Percentiles rank a stretch among this genome's conserved stretches.
These are phyloP conservation scores for Suillus sp. DNA, from an alignment of 768 basidiomycete species.

Conservation along the genomic window DNA sequence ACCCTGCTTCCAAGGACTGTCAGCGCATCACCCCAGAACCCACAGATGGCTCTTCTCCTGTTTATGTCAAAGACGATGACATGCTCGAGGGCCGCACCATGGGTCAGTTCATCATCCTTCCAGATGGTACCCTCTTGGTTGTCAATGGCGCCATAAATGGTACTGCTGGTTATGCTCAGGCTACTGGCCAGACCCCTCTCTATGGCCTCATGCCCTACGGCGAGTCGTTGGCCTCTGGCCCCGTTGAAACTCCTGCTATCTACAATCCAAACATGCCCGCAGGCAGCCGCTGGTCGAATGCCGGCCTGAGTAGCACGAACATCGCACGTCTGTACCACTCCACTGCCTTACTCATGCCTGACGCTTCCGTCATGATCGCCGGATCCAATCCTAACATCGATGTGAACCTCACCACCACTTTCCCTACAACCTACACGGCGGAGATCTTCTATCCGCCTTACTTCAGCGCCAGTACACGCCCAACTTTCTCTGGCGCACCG, in stretches of 20 bases:
- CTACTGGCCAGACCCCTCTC: conserved; percentile 45
- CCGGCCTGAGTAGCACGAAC: conserved; percentile 57
- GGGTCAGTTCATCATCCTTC: conserved; percentile 88
- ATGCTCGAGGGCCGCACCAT: conserved; percentile 80
- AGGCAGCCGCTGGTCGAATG: conserved; percentile 75
- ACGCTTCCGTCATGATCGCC: conserved; percentile 82
- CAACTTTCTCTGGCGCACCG: conserved; percentile 70
- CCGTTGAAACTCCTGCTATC: conserved; percentile 76
- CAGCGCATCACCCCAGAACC: conserved; percentile 89
- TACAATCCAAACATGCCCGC: conserved; percentile 76
- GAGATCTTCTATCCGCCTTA: conserved; percentile 94
- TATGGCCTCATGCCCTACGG: conserved; percentile 64
- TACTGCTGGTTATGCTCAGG: conserved; percentile 82
- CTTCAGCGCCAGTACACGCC: conserved; percentile 70
- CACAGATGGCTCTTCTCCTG: conserved; percentile 57
- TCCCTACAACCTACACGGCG: conserved; percentile 77
- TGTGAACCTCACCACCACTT: conserved; percentile 60
- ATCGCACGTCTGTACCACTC: conserved; percentile 93
- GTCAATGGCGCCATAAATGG: conserved; percentile 85
- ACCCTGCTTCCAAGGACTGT: conserved; percentile 71
- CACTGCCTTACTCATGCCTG: conserved; percentile 84
- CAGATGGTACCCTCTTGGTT: conserved; percentile 76
- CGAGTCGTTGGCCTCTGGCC: conserved; percentile 77
- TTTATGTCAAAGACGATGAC: conserved; percentile 71
- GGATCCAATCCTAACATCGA: conserved; percentile 95